Evolutionary conservation across 2,329 filamentous ascomycete genomes (phyloP).

Genomic region (Claviceps purpurea): DNA sequence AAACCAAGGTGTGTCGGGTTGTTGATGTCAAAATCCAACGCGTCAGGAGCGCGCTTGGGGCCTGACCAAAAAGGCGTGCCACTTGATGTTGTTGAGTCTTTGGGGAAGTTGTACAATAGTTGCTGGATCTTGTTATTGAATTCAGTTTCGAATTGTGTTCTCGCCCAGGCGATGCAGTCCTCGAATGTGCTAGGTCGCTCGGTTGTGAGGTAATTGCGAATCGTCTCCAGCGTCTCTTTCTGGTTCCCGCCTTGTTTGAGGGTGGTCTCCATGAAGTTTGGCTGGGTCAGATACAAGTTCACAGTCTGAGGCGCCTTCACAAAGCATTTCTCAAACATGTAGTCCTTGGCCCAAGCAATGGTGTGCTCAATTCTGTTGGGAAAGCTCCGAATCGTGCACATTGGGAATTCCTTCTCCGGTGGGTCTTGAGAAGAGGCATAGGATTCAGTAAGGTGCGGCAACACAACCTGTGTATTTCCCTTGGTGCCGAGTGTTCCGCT

Average conservation of each 20-base stretch:
- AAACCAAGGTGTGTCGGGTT: constrained; percentile 84
- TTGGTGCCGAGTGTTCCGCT: constrained; percentile 98
- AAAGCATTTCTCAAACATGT: constrained; percentile 82
- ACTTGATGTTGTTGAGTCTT: constrained; percentile 75
- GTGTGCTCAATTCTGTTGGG: constrained; percentile 98
- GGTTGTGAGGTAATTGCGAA: constrained; percentile 80
- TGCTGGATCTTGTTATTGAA: constrained; percentile 96
- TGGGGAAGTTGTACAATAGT: constrained; percentile 91
- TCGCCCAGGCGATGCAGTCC: constrained; percentile 93
- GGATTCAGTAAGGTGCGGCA: constrained; percentile 85
- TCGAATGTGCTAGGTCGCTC: constrained; percentile 88
- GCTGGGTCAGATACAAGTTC: constrained; percentile 84
- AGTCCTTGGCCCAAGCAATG: constrained; percentile 91
- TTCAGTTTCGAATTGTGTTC: constrained; percentile 86
- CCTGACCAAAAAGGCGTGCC: constrained; percentile 96
- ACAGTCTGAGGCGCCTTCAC: constrained; percentile 88
- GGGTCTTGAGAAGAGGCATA: constrained; percentile 94
- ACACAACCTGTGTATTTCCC: constrained; percentile 92
- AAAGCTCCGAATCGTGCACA: constrained; percentile 96
- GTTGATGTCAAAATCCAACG: constrained; percentile 74
- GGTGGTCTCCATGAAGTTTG: constrained; percentile 76
- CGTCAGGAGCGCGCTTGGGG: constrained; percentile 87
- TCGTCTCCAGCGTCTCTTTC: constrained; percentile 81
- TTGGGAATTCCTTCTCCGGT: constrained; percentile 95
- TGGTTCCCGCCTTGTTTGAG: constrained; percentile 91